These are phyloP conservation scores for Heterobasidion occidentale DNA, from an alignment of 1,284 basidiomycete genomes.

Conservation along the genomic window DNA sequence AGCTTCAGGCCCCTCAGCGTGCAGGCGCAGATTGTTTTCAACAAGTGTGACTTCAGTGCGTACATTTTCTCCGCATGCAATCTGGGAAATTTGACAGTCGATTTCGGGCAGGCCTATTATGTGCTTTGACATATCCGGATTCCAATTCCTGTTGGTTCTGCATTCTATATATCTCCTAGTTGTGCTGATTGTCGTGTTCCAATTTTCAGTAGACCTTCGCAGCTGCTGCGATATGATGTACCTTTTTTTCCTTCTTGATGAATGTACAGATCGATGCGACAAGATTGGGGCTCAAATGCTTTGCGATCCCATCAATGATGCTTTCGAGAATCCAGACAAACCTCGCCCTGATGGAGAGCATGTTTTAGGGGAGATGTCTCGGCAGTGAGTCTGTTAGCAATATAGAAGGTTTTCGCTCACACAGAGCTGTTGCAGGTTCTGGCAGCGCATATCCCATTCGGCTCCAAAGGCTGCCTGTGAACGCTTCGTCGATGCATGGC, in stretches of 20 bases:
- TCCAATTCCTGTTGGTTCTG: not conserved
- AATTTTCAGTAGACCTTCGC: not conserved
- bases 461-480: constrained; percentile 22
- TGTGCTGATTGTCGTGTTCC: not conserved
- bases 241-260: constrained; percentile 23
- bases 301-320: constrained; percentile 20
- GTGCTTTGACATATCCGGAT: not conserved
- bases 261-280: constrained; percentile 21
- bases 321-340: constrained; percentile 12
- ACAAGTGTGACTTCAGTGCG: constrained; percentile 7
- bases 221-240: constrained; percentile 21
- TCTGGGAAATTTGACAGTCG: not conserved
- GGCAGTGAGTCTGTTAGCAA: constrained; percentile 12
- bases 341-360: too few species aligned
- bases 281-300: not conserved
- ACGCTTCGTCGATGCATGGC: constrained; percentile 29
- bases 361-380: constrained; percentile 12
- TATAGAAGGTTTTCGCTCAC: not conserved
- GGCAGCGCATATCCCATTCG: constrained; percentile 21
- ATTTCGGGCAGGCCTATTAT: not conserved
- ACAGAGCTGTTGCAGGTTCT: constrained; percentile 22
- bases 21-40: constrained; percentile 3
- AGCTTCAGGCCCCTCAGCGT: constrained; percentile 4
- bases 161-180: not conserved
- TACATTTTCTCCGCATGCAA: not conserved